Conservation (phyloP, 75 land plant genomes). For the Cryptomeria japonica region DNA sequence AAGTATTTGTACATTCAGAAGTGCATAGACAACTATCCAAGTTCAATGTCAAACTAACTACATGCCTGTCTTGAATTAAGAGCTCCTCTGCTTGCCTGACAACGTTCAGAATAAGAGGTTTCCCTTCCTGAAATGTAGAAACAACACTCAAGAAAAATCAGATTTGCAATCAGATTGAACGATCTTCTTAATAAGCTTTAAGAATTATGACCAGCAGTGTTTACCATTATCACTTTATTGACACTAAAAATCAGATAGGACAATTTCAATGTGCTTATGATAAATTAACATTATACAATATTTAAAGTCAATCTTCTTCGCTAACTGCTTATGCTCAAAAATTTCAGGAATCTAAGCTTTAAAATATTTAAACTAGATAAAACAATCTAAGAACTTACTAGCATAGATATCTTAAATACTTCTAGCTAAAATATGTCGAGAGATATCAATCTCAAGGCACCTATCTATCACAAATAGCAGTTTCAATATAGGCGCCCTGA, state of each 20-base stretch:
- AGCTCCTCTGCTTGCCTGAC: constrained; percentile 85
- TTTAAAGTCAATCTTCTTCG: not conserved
- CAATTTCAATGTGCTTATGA: not conserved
- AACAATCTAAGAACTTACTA: not conserved
- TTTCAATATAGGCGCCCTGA: too few relatives aligned
- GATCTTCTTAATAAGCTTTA: not conserved
- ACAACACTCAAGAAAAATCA: not conserved
- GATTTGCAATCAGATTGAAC: not conserved
- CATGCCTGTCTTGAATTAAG: constrained; percentile 72
- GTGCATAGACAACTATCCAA: not conserved
- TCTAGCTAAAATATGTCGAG: too few relatives aligned
- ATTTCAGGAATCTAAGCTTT: not conserved
- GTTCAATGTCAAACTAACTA: not conserved
- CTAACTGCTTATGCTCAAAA: not conserved
- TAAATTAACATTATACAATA: not conserved
- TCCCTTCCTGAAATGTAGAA: constrained; percentile 64
- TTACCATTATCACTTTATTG: not conserved
- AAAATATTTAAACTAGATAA: not conserved
- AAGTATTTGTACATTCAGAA: not conserved
- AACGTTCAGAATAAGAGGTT: constrained; percentile 90
- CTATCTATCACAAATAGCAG: too few relatives aligned
- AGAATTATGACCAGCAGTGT: not conserved
- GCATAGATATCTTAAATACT: too few relatives aligned
- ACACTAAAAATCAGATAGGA: not conserved
- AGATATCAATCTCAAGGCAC: too few relatives aligned